Percentiles rank a stretch among this genome's conserved stretches.
Conservation (phyloP, 2,329 filamentous ascomycete genomes). For the Fusarium sp. region DNA sequence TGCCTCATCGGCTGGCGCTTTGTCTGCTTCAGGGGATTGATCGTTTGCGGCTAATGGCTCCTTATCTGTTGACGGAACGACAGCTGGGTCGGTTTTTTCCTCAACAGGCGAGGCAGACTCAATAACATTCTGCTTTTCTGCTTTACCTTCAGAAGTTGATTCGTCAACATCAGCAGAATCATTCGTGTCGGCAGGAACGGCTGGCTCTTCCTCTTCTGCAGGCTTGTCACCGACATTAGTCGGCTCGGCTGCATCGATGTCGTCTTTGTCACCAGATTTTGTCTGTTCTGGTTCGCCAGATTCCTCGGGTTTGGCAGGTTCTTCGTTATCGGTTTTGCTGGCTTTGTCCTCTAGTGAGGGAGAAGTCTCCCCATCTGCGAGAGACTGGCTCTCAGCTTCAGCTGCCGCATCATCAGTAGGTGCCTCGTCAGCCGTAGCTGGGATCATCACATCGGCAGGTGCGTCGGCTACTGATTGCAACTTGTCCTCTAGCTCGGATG, state of each 20-base stretch:
- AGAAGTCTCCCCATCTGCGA: background rate
- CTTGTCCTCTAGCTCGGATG: constrained; percentile 9
- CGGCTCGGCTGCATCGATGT: background rate
- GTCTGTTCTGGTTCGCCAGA: constrained; percentile 11
- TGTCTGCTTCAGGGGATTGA: constrained; percentile 10
- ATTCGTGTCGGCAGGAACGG: background rate
- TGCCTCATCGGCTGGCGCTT: constrained; percentile 3
- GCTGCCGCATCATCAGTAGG: background rate
- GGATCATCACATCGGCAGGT: background rate
- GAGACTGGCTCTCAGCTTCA: constrained; percentile 6
- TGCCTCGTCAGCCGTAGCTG: background rate
- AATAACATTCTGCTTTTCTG: background rate
- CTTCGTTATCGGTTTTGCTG: background rate
- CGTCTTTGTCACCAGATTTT: constrained; percentile 9
- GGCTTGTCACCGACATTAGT: constrained; percentile 1
- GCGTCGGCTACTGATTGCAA: background rate
- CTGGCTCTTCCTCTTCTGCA: constrained; percentile 5
- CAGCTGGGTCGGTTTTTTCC: background rate
- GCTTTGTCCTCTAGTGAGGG: background rate
- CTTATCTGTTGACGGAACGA: background rate
- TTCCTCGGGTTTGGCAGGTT: constrained; percentile 6
- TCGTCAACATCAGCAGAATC: background rate
- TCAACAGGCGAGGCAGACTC: background rate
- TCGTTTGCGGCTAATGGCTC: constrained; percentile 3
- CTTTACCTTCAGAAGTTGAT: background rate